Evolutionary conservation across 2,329 filamentous ascomycete genomes (phyloP), one percentile per base, ranked within the genome.

Genomic region (Elsinoe ampelina): DNA sequence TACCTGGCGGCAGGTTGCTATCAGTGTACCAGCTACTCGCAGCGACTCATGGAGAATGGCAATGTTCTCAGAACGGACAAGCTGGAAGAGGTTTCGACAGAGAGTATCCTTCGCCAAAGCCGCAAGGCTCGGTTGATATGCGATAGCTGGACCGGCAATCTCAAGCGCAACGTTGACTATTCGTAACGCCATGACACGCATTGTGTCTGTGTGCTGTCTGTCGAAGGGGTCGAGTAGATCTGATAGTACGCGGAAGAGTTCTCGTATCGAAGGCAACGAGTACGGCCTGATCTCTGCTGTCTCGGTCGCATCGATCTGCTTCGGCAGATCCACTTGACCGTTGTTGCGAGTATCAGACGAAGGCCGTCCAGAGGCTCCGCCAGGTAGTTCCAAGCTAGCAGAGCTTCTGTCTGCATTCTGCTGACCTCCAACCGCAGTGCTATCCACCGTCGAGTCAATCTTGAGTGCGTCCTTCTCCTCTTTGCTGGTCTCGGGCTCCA

Each of bases 141-240:
- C 89, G 67, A 98, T 96, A 6, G 91, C 95, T 3, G 93, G 92
- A 0, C 93, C 93, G 1, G 93, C 90, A 58, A 98, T 92, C 72
- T 98, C 93, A 19, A 98, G 80, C 1, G 93, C 93, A 43, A 98
- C 93, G 69, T 98, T 93, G 57, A 98, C 93, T 61, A 98, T 97
- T 42, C 93, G 84, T 62, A 98, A 75, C 15, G 93, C 93, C 91
- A 98, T 98, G 39, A 98, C 89, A 63, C 92, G 83, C 86, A 97
- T 93, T 1, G 89, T 86, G 67, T 98, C 93, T 2, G 90, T 95
- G 70, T 96, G 89, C 64, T 92, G 88, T 54, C 83, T 85, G 70
- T 97, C 92, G 66, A 95, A 88, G 1, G 95, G 93, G 67, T 98
- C 90, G 22, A 98, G 74, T 13, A 98, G 84, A 69, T 95, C 92